These are phyloP conservation scores for Barnettozyma salicaria DNA, from an alignment of 805 yeast species.

Conservation along the genomic window DNA sequence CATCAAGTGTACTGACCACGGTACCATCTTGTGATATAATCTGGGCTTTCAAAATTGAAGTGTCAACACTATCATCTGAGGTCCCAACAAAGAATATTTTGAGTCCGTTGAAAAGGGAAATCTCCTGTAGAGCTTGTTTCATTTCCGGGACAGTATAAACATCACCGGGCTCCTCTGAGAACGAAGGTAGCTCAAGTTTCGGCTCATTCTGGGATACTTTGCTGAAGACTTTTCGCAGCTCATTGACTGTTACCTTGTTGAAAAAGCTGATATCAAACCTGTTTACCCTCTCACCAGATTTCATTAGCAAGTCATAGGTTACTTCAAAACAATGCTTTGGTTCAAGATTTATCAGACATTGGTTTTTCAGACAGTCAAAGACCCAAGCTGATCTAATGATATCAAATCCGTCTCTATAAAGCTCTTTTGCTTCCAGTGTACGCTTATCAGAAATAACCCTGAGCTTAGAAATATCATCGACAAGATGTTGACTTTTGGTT, in stretches of 20 bases:
- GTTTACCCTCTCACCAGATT: constrained; percentile 41
- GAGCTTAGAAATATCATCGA: constrained; percentile 15
- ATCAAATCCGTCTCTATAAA: constrained; percentile 47
- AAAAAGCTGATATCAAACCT: constrained; percentile 56
- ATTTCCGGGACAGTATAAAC: constrained; percentile 6
- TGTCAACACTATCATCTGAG: constrained; percentile 7
- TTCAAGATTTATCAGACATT: constrained; percentile 46
- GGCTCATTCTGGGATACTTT: not conserved
- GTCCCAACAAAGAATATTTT: constrained; percentile 29
- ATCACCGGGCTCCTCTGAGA: constrained; percentile 12
- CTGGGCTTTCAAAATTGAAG: constrained; percentile 14
- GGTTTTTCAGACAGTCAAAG: constrained; percentile 49
- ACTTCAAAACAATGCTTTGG: constrained; percentile 50
- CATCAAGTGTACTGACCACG: constrained; percentile 23
- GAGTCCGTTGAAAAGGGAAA: constrained; percentile 33
- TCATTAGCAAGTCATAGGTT: constrained; percentile 25
- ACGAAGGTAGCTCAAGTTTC: no score
- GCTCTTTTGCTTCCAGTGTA: constrained; percentile 34
- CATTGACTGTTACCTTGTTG: constrained; percentile 20
- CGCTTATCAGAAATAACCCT: constrained; percentile 34
- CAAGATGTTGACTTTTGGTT: constrained; percentile 29
- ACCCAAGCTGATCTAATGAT: constrained; percentile 69
- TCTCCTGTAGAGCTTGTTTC: constrained; percentile 9
- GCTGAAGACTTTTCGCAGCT: constrained; percentile 1
- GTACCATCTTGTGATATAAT: constrained; percentile 43